Evolutionary conservation across 2,329 filamentous ascomycete genomes (phyloP).

Genomic region (Xylaria sp.): DNA sequence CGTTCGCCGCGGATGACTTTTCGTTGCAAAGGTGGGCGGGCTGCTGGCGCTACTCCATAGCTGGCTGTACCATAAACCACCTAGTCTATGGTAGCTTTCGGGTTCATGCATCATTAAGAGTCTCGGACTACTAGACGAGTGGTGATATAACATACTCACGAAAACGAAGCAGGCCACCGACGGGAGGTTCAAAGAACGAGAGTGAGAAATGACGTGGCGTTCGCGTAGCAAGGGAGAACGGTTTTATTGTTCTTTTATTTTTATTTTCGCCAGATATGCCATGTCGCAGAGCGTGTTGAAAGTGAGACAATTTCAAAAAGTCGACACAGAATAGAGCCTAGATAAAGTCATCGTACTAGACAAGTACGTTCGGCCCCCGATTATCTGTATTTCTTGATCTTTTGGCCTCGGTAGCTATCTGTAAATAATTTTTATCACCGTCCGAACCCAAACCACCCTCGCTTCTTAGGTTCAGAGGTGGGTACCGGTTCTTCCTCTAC

Average conservation of each 20-base stretch:
- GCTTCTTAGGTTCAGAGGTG: slow-evolving; percentile 64
- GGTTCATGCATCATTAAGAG: slow-evolving; percentile 40
- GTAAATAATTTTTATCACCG: slow-evolving; percentile 50
- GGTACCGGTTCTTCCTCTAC: slow-evolving; percentile 53
- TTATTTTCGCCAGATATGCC: slow-evolving; percentile 35
- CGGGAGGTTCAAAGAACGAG: neutral
- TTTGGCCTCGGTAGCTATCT: slow-evolving; percentile 33
- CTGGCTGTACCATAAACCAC: slow-evolving; percentile 29
- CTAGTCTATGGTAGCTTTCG: slow-evolving; percentile 22
- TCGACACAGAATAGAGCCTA: neutral
- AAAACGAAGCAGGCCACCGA: neutral
- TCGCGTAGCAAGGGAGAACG: slow-evolving; percentile 38
- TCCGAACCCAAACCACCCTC: slow-evolving; percentile 82
- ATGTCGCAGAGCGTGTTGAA: slow-evolving; percentile 40
- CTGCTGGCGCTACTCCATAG: slow-evolving; percentile 37
- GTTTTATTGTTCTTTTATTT: neutral
- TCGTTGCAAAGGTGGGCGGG: slow-evolving; percentile 19
- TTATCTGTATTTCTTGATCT: neutral
- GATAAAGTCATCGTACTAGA: neutral
- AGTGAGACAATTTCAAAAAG: slow-evolving; percentile 35
- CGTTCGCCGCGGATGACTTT: slow-evolving; percentile 28
- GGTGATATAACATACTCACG: slow-evolving; percentile 40
- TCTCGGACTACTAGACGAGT: slow-evolving; percentile 43
- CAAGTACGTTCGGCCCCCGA: neutral
- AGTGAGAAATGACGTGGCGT: neutral